Percentiles rank a stretch among this genome's conserved stretches.
Conservation (phyloP, 164 flowering plant species). For the Vitis vinifera region ASM3070453v1 NC_081815.1:3708001-3708500, state of each 20-base stretch:
- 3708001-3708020: slow-evolving; percentile 5
- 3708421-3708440: slow-evolving; percentile 90
- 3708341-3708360: slow-evolving; percentile 9
- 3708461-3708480: slow-evolving; percentile 96
- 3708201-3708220: slow-evolving; percentile 95
- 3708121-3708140: slow-evolving; percentile 82
- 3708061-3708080: slow-evolving; percentile 95
- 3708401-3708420: slow-evolving; percentile 99
- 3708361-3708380: slow-evolving; percentile 42
- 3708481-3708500: slow-evolving; percentile 81
- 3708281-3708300: slow-evolving; percentile 7
- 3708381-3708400: slow-evolving; percentile 90
- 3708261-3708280: slow-evolving; percentile 81
- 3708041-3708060: slow-evolving; percentile 96
- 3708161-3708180: slow-evolving; percentile 98
- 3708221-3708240: slow-evolving; percentile 89
- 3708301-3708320: not conserved
- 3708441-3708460: slow-evolving; percentile 90
- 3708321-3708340: slow-evolving; percentile 5
- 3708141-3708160: slow-evolving; percentile 99
- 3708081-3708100: slow-evolving; percentile 94
- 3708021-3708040: slow-evolving; percentile 5
- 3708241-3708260: slow-evolving; percentile 97
- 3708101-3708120: slow-evolving; percentile 95
- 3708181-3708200: slow-evolving; percentile 90